phyloP scores from a whole-genome alignment of 805 yeast species.

The Sugiyamaella marilandica region DNA sequence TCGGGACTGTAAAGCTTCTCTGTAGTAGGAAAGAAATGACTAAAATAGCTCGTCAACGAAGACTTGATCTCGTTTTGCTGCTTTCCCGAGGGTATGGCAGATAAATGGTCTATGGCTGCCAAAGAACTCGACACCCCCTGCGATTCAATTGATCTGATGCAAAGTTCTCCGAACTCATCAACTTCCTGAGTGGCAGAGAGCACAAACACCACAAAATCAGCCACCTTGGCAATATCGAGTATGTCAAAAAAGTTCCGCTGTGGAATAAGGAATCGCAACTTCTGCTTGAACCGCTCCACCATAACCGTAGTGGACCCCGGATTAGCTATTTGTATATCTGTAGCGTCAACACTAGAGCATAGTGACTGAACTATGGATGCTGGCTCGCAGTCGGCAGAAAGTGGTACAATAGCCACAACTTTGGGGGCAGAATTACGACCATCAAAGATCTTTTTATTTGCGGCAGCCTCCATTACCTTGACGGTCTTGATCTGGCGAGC shows the following conservation, averaged over 20 bases:
- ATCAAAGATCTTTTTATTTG: constrained; percentile 67
- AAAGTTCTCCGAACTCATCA: constrained; percentile 80
- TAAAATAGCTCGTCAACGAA: constrained; percentile 60
- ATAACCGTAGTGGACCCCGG: constrained; percentile 20
- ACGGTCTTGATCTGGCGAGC: constrained; percentile 71
- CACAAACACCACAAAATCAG: constrained; percentile 89
- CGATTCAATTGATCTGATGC: constrained; percentile 78
- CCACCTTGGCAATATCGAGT: constrained; percentile 79
- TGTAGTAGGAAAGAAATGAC: constrained; percentile 74
- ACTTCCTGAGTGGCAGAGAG: constrained; percentile 83
- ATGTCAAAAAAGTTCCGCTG: constrained; percentile 60
- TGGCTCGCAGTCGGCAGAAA: constrained; percentile 62
- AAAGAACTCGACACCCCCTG: constrained; percentile 82
- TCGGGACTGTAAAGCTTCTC: constrained; percentile 75
- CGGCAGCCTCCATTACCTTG: constrained; percentile 58
- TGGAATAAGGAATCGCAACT: constrained; percentile 61
- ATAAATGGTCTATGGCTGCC: constrained; percentile 17
- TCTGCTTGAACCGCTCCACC: constrained; percentile 66
- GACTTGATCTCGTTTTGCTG: constrained; percentile 65
- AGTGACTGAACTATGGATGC: constrained; percentile 25
- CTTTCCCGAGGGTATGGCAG: constrained; percentile 52
- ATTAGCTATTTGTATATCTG: constrained; percentile 19
- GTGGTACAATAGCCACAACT: constrained; percentile 72
- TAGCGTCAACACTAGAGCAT: constrained; percentile 14
- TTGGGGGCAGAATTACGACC: constrained; percentile 79